Evolutionary conservation across 305 asterid species (phyloP).

Genomic region (Fraxinus greggii): DNA sequence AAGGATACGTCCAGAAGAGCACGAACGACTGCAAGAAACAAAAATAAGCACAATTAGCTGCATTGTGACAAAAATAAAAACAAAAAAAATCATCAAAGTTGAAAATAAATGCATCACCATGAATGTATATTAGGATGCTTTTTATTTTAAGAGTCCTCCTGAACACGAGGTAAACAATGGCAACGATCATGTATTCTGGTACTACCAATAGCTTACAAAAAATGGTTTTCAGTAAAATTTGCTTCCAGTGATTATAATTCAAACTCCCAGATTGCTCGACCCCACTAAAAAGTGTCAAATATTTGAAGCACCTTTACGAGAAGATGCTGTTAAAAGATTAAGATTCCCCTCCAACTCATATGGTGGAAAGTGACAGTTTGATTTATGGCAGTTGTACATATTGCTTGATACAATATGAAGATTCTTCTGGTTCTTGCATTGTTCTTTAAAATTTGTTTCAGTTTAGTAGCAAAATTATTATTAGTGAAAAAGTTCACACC

Average conservation of each 20-base stretch:
- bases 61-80: constrained; percentile 5
- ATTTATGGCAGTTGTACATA: background rate
- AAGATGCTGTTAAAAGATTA: background rate
- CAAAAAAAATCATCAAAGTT: background rate
- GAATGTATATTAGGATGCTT: background rate
- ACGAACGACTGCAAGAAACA: constrained; percentile 80
- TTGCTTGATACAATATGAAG: background rate
- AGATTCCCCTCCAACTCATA: background rate
- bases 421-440: background rate
- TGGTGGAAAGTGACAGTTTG: background rate
- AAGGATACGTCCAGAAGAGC: constrained; percentile 99
- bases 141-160: background rate
- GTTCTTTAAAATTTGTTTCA: background rate
- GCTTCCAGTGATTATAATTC: background rate
- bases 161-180: background rate
- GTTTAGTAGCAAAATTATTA: background rate
- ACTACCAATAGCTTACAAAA: background rate
- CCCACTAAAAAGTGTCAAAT: background rate
- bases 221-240: background rate
- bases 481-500: background rate
- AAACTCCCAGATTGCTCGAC: background rate
- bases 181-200: background rate
- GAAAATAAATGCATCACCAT: background rate
- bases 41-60: constrained; percentile 23
- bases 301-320: background rate